These are phyloP conservation scores for Basipetospora chlamydospora DNA, from an alignment of 2,329 filamentous ascomycete species.

Conservation along the genomic window DNA sequence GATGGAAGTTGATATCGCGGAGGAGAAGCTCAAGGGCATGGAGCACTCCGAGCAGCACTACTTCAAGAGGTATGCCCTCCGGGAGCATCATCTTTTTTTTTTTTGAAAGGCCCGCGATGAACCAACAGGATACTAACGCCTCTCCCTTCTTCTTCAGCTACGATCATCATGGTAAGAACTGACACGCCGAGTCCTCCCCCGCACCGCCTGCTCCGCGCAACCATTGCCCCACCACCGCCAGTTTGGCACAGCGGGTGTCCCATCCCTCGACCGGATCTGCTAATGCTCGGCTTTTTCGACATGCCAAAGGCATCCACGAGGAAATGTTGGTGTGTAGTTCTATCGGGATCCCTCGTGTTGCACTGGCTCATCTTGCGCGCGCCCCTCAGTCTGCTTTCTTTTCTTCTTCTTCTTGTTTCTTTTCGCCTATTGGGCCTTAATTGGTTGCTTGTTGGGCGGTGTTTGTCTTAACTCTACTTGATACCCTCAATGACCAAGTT, in stretches of 20 bases:
- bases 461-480: too few species aligned
- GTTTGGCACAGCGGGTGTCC: too few species aligned
- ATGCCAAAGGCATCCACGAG: constrained; percentile 69
- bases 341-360: constrained; percentile 6
- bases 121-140: not conserved
- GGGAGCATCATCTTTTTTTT: not conserved
- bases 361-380: not conserved
- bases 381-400: not conserved
- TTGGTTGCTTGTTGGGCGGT: too few species aligned
- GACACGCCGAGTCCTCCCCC: constrained; percentile 10
- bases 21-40: constrained; percentile 54
- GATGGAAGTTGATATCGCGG: constrained; percentile 45
- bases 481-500: too few species aligned
- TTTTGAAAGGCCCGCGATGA: too few species aligned
- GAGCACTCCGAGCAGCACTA: constrained; percentile 97
- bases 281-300: constrained; percentile 16
- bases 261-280: constrained; percentile 4
- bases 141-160: constrained; percentile 44
- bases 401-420: not conserved
- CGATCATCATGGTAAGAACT: constrained; percentile 75
- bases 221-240: constrained; percentile 1
- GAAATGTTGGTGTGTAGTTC: constrained; percentile 76
- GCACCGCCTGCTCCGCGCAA: not conserved
- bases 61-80: constrained; percentile 72
- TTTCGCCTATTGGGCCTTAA: too few species aligned